Evolutionary conservation across 352 stramenopile genomes (phyloP).

Genomic region (Blastocystis sp.): DNA sequence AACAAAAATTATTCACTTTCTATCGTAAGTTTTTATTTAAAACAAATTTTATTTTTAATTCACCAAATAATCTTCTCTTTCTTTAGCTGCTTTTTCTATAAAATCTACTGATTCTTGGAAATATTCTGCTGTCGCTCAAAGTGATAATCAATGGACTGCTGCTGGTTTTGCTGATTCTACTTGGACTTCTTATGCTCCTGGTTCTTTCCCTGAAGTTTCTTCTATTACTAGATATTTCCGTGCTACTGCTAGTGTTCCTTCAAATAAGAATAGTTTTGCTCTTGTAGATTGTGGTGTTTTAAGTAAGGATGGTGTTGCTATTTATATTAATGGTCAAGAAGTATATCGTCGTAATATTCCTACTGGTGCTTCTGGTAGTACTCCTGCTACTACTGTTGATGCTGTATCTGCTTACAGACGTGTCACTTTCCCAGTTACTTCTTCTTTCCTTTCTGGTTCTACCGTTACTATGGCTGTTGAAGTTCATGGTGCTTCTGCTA

Average conservation of each 20-base stretch:
- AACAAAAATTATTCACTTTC: no score
- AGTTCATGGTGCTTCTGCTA: not conserved
- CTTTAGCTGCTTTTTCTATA: no score
- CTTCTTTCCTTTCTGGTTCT: slow-evolving; percentile 6
- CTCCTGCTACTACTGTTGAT: slow-evolving; percentile 5
- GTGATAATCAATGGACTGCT: slow-evolving; percentile 2
- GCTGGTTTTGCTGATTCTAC: slow-evolving; percentile 10
- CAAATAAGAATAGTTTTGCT: slow-evolving; percentile 7
- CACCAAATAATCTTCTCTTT: no score
- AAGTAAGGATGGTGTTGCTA: slow-evolving; percentile 9
- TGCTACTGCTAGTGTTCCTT: slow-evolving; percentile 18
- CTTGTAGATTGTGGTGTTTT: slow-evolving; percentile 22
- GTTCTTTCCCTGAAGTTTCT: slow-evolving; percentile 5
- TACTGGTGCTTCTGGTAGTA: not conserved
- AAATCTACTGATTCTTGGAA: slow-evolving; percentile 5
- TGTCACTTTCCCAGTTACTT: no score
- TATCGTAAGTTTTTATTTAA: no score
- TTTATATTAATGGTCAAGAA: slow-evolving; percentile 30
- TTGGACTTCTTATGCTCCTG: slow-evolving; percentile 2
- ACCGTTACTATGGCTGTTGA: slow-evolving; percentile 21
- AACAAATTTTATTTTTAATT: no score
- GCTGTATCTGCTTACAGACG: not conserved
- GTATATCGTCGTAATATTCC: slow-evolving; percentile 31
- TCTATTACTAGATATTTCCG: slow-evolving; percentile 24
- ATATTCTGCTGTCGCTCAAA: slow-evolving; percentile 4